Conservation (phyloP, 2,329 filamentous ascomycete genomes). For the Cadophora malorum region DNA sequence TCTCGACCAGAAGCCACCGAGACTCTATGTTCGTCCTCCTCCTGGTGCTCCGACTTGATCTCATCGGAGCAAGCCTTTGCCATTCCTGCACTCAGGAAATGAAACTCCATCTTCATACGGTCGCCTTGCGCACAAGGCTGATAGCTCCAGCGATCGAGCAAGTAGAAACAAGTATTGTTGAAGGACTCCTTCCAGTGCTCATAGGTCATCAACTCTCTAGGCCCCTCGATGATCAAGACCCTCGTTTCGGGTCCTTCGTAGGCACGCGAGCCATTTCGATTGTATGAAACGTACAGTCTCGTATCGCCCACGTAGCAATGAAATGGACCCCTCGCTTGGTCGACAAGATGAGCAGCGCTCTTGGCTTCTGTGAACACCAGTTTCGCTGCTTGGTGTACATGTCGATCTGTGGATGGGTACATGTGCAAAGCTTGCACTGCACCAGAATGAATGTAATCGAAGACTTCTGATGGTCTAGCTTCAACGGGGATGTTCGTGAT, state of each 20-base stretch:
- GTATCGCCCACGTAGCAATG: neutral
- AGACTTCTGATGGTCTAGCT: neutral
- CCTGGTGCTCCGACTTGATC: neutral
- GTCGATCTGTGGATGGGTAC: neutral
- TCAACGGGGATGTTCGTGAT: neutral
- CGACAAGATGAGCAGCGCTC: neutral
- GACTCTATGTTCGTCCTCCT: neutral
- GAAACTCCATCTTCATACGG: neutral
- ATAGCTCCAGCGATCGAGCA: neutral
- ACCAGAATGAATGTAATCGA: neutral
- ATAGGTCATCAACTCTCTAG: neutral
- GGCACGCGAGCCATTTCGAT: neutral
- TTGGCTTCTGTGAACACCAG: neutral
- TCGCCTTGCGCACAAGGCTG: neutral
- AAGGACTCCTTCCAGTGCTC: neutral
- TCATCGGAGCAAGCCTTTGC: neutral
- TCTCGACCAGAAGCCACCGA: neutral
- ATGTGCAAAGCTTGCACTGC: neutral
- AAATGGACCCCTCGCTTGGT: neutral
- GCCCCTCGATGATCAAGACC: neutral
- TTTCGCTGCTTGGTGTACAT: neutral
- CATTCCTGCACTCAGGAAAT: neutral
- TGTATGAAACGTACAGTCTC: neutral
- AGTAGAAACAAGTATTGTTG: neutral
- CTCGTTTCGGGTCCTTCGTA: neutral